A percentile compares a stretch with the other conserved stretches of the same genome.
phyloP scores from a whole-genome alignment of 23 red algal genomes.

The Cyanidiococcus yangmingshanensis region DNA sequence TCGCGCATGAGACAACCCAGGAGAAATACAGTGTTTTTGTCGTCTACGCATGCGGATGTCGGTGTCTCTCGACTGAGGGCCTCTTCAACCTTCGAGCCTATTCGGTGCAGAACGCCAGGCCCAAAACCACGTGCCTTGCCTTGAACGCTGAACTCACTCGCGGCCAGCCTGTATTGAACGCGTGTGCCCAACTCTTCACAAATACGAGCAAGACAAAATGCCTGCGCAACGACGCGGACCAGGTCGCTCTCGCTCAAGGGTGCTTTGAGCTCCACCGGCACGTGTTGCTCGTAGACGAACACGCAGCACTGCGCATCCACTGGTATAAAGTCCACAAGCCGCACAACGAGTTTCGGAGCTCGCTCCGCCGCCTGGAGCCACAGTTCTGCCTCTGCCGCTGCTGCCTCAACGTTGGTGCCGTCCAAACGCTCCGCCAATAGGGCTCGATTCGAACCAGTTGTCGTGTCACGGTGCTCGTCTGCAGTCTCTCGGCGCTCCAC shows the following conservation, averaged over 20 bases:
- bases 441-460: neutral
- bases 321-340: slow-evolving; percentile 3
- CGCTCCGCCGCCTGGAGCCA: neutral
- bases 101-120: neutral
- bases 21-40: neutral
- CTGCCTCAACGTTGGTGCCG: neutral
- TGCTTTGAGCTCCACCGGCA: neutral
- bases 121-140: slow-evolving; percentile 10
- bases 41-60: neutral
- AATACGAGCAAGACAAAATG: neutral
- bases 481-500: neutral
- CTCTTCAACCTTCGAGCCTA: too few species aligned
- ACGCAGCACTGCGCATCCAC: neutral
- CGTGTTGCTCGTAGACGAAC: neutral
- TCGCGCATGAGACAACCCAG: slow-evolving; percentile 12
- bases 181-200: neutral
- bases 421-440: neutral
- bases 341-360: neutral
- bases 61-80: neutral
- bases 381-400: slow-evolving; percentile 1
- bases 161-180: neutral
- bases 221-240: neutral
- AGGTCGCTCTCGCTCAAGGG: neutral
- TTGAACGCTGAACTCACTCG: neutral
- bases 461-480: neutral